phyloP scores from a whole-genome alignment of 2,329 filamentous ascomycete species.

The Colletotrichum endophyticum region DNA sequence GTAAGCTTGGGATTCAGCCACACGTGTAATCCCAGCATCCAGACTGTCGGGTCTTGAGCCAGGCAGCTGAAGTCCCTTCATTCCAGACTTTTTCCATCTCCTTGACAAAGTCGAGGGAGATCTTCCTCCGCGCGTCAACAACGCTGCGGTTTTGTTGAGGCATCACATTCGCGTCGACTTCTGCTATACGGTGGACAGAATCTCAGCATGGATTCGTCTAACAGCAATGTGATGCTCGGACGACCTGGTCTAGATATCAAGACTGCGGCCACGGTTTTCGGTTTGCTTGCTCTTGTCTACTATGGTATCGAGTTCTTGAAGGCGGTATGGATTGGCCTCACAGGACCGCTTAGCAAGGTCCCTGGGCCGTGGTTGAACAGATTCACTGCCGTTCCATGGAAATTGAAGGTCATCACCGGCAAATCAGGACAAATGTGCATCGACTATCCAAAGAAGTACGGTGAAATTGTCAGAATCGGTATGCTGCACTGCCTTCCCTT shows the following conservation, averaged over 20 bases:
- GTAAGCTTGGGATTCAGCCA: not conserved
- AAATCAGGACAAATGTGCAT: not conserved
- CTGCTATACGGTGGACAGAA: not conserved
- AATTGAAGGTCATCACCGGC: not conserved
- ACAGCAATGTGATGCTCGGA: not conserved
- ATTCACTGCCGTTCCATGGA: not conserved
- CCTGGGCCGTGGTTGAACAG: not conserved
- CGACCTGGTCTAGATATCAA: not conserved
- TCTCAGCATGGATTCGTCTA: not conserved
- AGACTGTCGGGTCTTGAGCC: not conserved
- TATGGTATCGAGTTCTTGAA: not conserved
- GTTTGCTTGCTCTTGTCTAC: not conserved
- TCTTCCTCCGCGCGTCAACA: not conserved
- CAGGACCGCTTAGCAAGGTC: not conserved
- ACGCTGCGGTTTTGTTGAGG: not conserved
- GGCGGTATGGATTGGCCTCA: not conserved
- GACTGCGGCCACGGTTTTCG: not conserved
- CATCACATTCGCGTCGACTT: not conserved
- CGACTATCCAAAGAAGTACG: not conserved
- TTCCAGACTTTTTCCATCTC: not conserved
- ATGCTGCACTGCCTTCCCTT: not conserved
- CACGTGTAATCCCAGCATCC: not conserved
- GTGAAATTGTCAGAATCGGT: not conserved
- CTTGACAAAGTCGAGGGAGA: not conserved
- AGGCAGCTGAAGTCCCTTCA: not conserved